Evolutionary conservation across 495 filamentous ascomycete genomes (phyloP).

Genomic region (Tuber umbilicatum): DNA sequence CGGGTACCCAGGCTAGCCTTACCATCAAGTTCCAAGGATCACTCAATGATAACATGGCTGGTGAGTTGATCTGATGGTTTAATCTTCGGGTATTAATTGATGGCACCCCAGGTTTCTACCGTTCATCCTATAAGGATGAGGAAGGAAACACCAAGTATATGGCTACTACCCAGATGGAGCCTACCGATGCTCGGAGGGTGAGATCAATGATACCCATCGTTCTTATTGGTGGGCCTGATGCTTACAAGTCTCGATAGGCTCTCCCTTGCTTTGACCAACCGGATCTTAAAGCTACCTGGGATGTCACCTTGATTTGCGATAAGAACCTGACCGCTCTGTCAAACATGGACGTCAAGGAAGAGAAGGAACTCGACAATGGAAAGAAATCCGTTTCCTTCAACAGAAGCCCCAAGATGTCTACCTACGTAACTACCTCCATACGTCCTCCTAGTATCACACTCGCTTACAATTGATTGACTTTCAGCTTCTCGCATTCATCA

Average conservation of each 20-base stretch:
- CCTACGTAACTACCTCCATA: slow-evolving; percentile 47
- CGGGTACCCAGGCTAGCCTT: slow-evolving; percentile 57
- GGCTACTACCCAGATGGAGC: slow-evolving; percentile 77
- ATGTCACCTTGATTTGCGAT: slow-evolving; percentile 66
- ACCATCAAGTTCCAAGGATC: slow-evolving; percentile 61
- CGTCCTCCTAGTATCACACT: background rate
- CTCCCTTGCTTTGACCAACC: slow-evolving; percentile 78
- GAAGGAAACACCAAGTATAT: slow-evolving; percentile 59
- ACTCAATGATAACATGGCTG: slow-evolving; percentile 74
- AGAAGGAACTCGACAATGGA: slow-evolving; percentile 54
- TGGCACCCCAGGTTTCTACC: slow-evolving; percentile 53
- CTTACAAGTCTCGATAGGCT: slow-evolving; percentile 43
- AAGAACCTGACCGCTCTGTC: slow-evolving; percentile 67
- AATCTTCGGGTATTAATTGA: slow-evolving; percentile 10
- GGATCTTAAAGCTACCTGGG: slow-evolving; percentile 65
- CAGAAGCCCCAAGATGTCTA: slow-evolving; percentile 68
- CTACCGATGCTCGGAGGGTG: slow-evolving; percentile 62
- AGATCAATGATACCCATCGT: background rate
- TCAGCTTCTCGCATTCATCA: slow-evolving; percentile 63
- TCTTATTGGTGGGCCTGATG: background rate
- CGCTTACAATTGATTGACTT: slow-evolving; percentile 16
- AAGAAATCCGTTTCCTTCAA: slow-evolving; percentile 71
- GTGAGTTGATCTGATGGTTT: slow-evolving; percentile 35
- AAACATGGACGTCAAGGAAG: slow-evolving; percentile 71
- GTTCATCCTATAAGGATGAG: slow-evolving; percentile 63